Evolutionary conservation across 164 flowering plant genomes (phyloP), one percentile per base, ranked within the genome.

Genomic region (Litsea cubeba): DNA sequence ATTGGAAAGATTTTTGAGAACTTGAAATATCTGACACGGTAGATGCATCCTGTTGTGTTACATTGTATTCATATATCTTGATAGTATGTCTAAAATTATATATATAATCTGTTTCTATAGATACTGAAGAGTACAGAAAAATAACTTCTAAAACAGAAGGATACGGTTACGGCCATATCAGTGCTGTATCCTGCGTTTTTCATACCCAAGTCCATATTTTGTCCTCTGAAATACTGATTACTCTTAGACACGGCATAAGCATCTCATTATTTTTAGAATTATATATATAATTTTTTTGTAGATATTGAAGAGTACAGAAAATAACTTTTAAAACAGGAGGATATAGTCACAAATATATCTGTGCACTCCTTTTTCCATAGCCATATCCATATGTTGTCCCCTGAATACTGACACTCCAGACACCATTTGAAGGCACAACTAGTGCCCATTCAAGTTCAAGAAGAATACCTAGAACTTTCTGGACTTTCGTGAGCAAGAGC

Each of bases 381-480:
- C 60, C 60, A 54, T 3, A 14, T 20, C n/a, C 60, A 54, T 20
- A 40, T 40, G 7, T 40, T 40, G 46, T 20, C 60, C 60, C 18
- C 17, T 14, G 60, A 15, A 15, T 54, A 20, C 17, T 54, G 18
- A 54, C 12, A 54, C 17, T 54, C 60, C 60, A 54, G 60, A 20
- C 60, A 54, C 20, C 60, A 54, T 54, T 54, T 5, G 12, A 54
- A 14, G 60, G 18, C 18, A 23, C 12, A 65, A 65, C 30, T 26
- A 4, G 17, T 24, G 40, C 17, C 3, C 46, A 40, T 40, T 40
- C 46, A 40, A 63, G 50, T n/a, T 18, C 46, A 54, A 49, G 3
- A 26, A 18, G 28, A 54, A 24, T 69, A 75, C 98, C 96, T 87
- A 79, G 46, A 50, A 78, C 76, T 78, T 70, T 85, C 95, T 50